These are phyloP conservation scores for Suillus variegatus DNA, from an alignment of 768 basidiomycete species.

Conservation along the genomic window DNA sequence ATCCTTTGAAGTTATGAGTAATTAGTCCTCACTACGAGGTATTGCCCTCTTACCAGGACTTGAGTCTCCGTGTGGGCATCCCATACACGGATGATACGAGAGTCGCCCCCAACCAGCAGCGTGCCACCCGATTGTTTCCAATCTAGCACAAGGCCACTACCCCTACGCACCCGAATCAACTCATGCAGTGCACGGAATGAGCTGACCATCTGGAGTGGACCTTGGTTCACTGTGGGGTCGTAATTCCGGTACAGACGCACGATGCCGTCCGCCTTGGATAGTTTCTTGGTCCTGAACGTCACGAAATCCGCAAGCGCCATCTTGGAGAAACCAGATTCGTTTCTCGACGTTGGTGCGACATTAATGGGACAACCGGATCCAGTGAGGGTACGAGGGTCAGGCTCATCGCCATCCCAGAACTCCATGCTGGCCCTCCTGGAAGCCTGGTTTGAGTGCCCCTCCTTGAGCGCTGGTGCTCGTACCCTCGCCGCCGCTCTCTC, in stretches of 20 bases:
- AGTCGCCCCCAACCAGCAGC: conserved; percentile 89
- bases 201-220: conserved; percentile 87
- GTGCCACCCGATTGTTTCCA: conserved; percentile 92
- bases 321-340: conserved; percentile 13
- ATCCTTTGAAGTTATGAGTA: conserved; percentile 52
- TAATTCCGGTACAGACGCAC: conserved; percentile 93
- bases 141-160: conserved; percentile 83
- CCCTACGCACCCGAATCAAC: conserved; percentile 71
- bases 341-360: conserved; percentile 1
- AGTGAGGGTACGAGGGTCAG: conserved; percentile 1
- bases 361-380: not conserved
- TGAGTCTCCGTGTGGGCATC: conserved; percentile 89
- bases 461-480: conserved; percentile 22
- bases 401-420: conserved; percentile 29
- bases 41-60: conserved; percentile 55
- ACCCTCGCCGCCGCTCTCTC: conserved; percentile 22
- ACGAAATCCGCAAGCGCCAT: conserved; percentile 31
- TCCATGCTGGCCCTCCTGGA: conserved; percentile 29
- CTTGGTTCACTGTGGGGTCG: conserved; percentile 69
- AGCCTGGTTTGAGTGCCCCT: conserved; percentile 16
- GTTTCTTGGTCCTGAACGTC: conserved; percentile 14
- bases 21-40: conserved; percentile 3
- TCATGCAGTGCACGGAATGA: conserved; percentile 90
- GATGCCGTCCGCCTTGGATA: conserved; percentile 60
- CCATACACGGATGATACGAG: conserved; percentile 88